Evolutionary conservation across 2,329 filamentous ascomycete genomes (phyloP).

Genomic region (Onygenales sp.): DNA sequence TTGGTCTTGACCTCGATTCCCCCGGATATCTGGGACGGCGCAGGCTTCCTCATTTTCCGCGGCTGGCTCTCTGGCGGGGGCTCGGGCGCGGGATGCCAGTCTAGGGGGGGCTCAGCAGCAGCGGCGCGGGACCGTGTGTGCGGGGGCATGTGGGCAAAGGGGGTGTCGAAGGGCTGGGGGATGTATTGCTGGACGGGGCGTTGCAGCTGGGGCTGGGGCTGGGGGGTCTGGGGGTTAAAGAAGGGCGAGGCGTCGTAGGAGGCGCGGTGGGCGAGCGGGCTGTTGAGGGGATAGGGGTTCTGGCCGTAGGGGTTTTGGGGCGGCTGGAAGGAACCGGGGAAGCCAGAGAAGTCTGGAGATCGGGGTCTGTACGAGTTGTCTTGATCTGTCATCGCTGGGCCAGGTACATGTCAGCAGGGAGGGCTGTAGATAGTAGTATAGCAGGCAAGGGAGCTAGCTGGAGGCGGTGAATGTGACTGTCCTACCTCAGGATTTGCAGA

Average conservation of each 20-base stretch:
- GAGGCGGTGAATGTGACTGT: too few relatives aligned
- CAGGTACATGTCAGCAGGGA: conserved; percentile 61
- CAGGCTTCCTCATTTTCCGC: neutral
- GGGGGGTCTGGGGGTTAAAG: conserved; percentile 28
- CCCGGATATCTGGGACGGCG: conserved; percentile 25
- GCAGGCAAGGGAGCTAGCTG: too few relatives aligned
- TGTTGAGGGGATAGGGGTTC: conserved; percentile 22
- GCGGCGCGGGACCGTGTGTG: conserved; percentile 27
- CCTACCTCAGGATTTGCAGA: too few relatives aligned
- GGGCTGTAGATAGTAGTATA: conserved; percentile 39
- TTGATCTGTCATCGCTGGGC: conserved; percentile 39
- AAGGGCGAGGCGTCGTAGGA: conserved; percentile 40
- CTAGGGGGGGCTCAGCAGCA: conserved; percentile 17
- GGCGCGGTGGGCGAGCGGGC: conserved; percentile 27
- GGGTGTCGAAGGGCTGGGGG: conserved; percentile 19
- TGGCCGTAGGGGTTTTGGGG: conserved; percentile 16
- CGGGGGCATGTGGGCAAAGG: conserved; percentile 31
- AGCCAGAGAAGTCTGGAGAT: conserved; percentile 43
- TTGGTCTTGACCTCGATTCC: conserved; percentile 78
- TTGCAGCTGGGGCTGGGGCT: conserved; percentile 16
- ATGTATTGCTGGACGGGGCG: conserved; percentile 26
- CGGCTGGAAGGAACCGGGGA: conserved; percentile 25
- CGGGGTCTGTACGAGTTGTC: conserved; percentile 37
- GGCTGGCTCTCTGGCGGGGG: conserved; percentile 1
- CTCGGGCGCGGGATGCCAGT: conserved; percentile 14